Conservation (phyloP, 495 filamentous ascomycete genomes). For the Lophium mytilinum region DNA sequence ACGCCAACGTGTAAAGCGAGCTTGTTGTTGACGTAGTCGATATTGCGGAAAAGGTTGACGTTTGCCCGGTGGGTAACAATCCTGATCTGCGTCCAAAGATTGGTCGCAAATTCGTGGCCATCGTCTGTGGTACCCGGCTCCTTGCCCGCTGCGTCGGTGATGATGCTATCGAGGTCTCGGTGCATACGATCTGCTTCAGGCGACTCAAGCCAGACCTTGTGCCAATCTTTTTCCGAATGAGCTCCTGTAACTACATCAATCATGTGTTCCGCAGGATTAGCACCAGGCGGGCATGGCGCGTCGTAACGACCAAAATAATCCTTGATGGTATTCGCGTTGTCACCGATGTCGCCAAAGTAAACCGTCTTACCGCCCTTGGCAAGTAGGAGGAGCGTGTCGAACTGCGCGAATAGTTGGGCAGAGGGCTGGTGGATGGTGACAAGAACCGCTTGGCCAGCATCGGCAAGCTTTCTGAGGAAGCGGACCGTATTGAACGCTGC, state of each 20-base stretch:
- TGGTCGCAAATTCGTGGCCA: conserved; percentile 41
- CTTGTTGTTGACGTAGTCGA: conserved; percentile 42
- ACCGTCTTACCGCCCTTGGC: conserved; percentile 46
- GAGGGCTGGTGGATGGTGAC: conserved; percentile 23
- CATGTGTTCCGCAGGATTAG: conserved; percentile 54
- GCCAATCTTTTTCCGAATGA: conserved; percentile 39
- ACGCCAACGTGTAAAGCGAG: conserved; percentile 33
- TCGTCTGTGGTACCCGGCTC: background rate
- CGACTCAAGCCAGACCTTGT: conserved; percentile 39
- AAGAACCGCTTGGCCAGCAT: conserved; percentile 12
- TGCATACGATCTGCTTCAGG: conserved; percentile 15
- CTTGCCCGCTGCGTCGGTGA: conserved; percentile 2
- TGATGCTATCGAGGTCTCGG: conserved; percentile 8
- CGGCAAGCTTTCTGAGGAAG: conserved; percentile 27
- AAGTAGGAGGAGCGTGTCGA: conserved; percentile 45
- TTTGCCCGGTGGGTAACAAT: conserved; percentile 32
- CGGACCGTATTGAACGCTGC: conserved; percentile 24
- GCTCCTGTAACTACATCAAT: conserved; percentile 42
- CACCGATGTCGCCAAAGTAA: conserved; percentile 44
- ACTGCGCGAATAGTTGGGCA: conserved; percentile 41
- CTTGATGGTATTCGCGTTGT: background rate
- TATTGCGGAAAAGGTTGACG: conserved; percentile 25
- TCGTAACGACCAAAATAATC: conserved; percentile 47
- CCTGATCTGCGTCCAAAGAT: conserved; percentile 30
- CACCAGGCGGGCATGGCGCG: conserved; percentile 40